Evolutionary conservation across 2,329 filamentous ascomycete genomes (phyloP).

Genomic region (Botryotinia calthae): DNA sequence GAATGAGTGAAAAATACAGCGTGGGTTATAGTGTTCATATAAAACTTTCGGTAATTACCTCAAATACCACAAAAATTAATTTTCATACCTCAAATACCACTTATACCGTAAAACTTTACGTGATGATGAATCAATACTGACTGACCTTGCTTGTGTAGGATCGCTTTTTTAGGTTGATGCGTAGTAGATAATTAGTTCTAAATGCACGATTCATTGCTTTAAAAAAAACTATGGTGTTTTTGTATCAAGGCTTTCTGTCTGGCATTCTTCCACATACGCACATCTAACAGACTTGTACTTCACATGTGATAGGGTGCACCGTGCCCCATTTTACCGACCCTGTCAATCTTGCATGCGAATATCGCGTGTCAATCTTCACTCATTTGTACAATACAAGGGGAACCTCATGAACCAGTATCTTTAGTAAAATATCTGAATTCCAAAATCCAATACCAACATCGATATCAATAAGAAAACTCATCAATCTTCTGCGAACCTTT

Average conservation of each 20-base stretch:
- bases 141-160: background rate
- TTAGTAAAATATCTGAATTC: background rate
- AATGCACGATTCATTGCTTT: background rate
- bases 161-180: background rate
- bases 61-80: too few relatives aligned
- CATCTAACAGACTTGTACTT: background rate
- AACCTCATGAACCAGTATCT: background rate
- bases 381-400: too few relatives aligned
- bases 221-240: background rate
- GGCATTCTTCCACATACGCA: background rate
- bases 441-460: background rate
- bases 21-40: background rate
- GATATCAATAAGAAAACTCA: background rate
- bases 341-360: background rate
- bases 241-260: background rate
- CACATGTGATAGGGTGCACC: background rate
- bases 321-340: background rate
- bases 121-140: background rate
- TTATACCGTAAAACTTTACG: too few relatives aligned
- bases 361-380: background rate
- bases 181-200: background rate
- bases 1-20: background rate
- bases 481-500: background rate
- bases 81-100: too few relatives aligned
- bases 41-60: too few relatives aligned